phyloP scores from a whole-genome alignment of 352 stramenopile genomes.

The Peronospora destructor region DNA sequence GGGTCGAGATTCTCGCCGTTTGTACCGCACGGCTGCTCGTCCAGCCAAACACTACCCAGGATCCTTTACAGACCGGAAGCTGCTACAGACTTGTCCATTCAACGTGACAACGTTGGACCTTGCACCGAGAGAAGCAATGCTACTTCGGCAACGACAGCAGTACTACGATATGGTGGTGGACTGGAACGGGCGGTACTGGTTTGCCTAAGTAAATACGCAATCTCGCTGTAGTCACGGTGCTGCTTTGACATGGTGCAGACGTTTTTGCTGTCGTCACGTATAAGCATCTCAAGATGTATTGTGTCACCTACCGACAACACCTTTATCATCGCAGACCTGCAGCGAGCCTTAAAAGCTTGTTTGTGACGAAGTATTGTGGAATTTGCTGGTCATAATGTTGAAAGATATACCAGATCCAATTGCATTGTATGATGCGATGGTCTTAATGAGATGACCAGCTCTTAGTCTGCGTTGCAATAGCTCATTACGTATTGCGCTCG shows the following conservation, averaged over 20 bases:
- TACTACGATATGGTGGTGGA: constrained; percentile 20
- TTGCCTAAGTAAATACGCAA: constrained; percentile 5
- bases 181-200: constrained; percentile 15
- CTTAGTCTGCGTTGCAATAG: too few species aligned
- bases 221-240: constrained; percentile 2
- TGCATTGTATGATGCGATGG: not conserved
- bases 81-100: constrained; percentile 35
- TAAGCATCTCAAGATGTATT: not conserved
- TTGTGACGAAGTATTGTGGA: not conserved
- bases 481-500: not conserved
- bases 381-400: not conserved
- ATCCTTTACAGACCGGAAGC: constrained; percentile 30
- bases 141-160: constrained; percentile 18
- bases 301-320: too few species aligned
- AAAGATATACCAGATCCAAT: not conserved
- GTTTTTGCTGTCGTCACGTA: constrained; percentile 1
- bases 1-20: constrained; percentile 9
- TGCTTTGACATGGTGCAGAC: constrained; percentile 3
- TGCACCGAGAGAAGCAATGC: constrained; percentile 11
- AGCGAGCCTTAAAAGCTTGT: not conserved
- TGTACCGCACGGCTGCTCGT: constrained; percentile 30
- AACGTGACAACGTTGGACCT: constrained; percentile 29
- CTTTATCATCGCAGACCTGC: not conserved
- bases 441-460: not conserved
- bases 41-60: constrained; percentile 30